Conservation (phyloP, 208 protist genomes). For the Leishmania gerbilli region DNA sequence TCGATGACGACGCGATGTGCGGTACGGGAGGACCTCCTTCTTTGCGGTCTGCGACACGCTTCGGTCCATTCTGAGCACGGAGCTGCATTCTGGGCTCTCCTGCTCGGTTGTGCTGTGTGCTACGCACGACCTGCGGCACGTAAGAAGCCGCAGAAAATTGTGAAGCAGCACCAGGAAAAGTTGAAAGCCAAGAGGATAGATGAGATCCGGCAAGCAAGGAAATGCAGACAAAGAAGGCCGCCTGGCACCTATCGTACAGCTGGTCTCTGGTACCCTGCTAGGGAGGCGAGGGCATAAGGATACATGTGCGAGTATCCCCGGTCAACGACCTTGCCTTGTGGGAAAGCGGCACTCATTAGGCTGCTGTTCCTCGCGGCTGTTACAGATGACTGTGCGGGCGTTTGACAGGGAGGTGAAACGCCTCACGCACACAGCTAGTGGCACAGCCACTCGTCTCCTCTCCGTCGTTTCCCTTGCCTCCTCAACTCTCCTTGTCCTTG, state of each 20-base stretch:
- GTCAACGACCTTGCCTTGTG: not conserved
- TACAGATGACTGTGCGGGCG: not conserved
- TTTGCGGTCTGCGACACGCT: not conserved
- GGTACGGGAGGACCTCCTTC: too few species aligned
- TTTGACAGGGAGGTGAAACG: not conserved
- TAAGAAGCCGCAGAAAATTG: not conserved
- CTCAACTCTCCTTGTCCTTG: not conserved
- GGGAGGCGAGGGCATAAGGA: not conserved
- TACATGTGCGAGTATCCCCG: not conserved
- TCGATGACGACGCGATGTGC: not conserved
- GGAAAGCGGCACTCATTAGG: not conserved
- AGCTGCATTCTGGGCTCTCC: not conserved
- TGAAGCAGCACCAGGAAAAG: not conserved
- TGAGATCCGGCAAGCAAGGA: not conserved
- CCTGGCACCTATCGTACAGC: not conserved
- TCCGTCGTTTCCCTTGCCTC: not conserved
- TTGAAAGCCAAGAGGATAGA: not conserved
- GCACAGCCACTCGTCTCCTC: not conserved
- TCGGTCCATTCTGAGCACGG: not conserved
- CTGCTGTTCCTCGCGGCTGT: not conserved
- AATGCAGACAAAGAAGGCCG: not conserved
- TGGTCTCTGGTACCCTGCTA: not conserved
- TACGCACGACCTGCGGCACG: not conserved
- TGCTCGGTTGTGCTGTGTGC: not conserved
- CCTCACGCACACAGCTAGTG: not conserved